phyloP scores from a whole-genome alignment of 2,329 filamentous ascomycete species.

The Aspergillus sojae region DNA sequence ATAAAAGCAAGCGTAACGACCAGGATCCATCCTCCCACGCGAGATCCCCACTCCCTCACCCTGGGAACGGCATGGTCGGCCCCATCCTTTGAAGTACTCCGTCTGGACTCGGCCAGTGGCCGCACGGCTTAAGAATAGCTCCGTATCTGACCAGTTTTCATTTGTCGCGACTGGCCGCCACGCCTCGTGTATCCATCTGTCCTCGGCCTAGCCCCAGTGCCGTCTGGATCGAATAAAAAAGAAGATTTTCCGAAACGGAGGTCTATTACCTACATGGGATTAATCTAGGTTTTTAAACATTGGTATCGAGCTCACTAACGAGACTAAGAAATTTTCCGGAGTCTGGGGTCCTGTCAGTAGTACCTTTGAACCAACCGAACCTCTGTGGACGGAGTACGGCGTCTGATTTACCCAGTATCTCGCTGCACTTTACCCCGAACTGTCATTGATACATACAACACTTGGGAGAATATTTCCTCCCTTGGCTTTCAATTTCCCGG shows the following conservation, averaged over 20 bases:
- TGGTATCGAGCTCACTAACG: neutral
- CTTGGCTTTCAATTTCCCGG: neutral
- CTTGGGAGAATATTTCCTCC: neutral
- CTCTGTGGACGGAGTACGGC: neutral
- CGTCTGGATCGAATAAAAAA: constrained; percentile 1
- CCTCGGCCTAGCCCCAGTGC: neutral
- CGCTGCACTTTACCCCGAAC: constrained; percentile 1
- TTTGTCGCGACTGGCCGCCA: neutral
- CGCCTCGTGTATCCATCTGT: constrained; percentile 5
- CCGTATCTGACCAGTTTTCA: neutral
- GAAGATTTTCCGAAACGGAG: constrained; percentile 6
- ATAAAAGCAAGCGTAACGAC: constrained; percentile 1
- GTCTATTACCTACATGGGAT: neutral
- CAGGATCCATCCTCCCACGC: constrained; percentile 6
- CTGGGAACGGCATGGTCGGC: constrained; percentile 6
- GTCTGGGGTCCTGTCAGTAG: constrained; percentile 4
- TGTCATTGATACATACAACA: neutral
- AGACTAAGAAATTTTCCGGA: constrained; percentile 4
- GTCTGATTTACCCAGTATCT: neutral
- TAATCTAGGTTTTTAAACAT: constrained; percentile 4
- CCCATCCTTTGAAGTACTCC: constrained; percentile 1
- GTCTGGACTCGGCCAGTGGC: constrained; percentile 5
- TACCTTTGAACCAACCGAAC: constrained; percentile 1
- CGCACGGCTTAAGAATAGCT: neutral
- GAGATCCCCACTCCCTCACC: constrained; percentile 5